Evolutionary conservation across 306 rosid species (phyloP), one percentile per base, ranked within the genome.

Genomic region (Cucurbita maxima): DNA sequence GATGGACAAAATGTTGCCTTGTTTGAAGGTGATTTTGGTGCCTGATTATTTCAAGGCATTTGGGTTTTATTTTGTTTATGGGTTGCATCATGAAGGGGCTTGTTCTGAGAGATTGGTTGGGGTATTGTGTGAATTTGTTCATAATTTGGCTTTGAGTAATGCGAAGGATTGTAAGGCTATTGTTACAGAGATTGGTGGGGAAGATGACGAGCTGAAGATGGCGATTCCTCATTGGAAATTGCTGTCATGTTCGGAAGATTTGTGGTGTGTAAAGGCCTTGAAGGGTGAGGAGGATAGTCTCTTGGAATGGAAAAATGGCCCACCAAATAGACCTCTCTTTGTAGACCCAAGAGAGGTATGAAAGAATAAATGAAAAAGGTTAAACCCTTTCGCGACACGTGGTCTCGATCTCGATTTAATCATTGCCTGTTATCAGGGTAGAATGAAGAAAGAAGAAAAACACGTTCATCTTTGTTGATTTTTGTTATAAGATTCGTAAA

Each of bases 341-440:
- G 97, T 93, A 59, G 98, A 93, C 88, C 98, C 98, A 52, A 90
- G 98, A 83, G 98, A 93, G 80, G 96, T 90, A 60, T 91, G 82
- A 83, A 45, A 56, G 53, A 64, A 64, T 41, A n/a, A 40, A 43
- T 1, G 10, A 10, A 10, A 60, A 74, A 47, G 75, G 59, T 5
- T 19, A 45, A 76, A 58, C 11, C 69, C 75, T 38, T 44, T 10
- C n/a, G 11, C 38, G 16, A 44, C 14, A 38, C 36, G 25, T 63
- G 51, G 14, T 63, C 34, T 14, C 43, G 47, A 5, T 61, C 30
- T 36, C 68, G 12, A 44, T 66, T 20, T 15, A 43, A 66, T 44
- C 20, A 67, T 67, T 67, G 19, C 6, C 6, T 14, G 9, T 30
- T 3, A 30, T 6, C 14, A 30, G 19, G 16, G 5, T 7, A 30